A percentile compares a stretch with the other conserved stretches of the same genome.
phyloP scores from a whole-genome alignment of 2,329 filamentous ascomycete genomes.

The Samsoniella hepiali region DNA sequence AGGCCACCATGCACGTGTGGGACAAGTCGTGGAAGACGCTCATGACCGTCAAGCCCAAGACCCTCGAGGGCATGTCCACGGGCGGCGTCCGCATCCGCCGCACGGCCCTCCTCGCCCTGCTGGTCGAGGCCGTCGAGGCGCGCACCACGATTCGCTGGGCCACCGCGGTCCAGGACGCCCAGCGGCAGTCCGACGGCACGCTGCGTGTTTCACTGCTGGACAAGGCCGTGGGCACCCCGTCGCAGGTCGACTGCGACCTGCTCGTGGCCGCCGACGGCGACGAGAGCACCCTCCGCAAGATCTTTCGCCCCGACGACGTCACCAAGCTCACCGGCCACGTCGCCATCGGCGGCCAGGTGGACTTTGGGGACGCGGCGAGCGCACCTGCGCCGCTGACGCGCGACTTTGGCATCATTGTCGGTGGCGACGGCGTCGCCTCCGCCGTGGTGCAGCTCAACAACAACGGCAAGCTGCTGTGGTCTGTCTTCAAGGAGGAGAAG shows the following conservation, averaged over 20 bases:
- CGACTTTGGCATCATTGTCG: conserved; percentile 35
- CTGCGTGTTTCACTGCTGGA: conserved; percentile 10
- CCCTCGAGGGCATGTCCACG: conserved; percentile 26
- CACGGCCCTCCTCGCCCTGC: conserved; percentile 27
- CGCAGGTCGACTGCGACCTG: conserved; percentile 31
- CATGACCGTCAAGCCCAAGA: conserved; percentile 26
- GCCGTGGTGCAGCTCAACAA: conserved; percentile 41
- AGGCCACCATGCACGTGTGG: conserved; percentile 33
- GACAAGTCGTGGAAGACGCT: conserved; percentile 29
- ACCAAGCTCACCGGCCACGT: conserved; percentile 35
- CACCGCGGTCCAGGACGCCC: conserved; percentile 5
- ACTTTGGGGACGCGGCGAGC: conserved; percentile 29
- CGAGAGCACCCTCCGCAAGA: conserved; percentile 34
- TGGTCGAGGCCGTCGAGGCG: conserved; percentile 27
- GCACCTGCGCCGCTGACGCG: conserved; percentile 29
- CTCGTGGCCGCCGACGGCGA: conserved; percentile 42
- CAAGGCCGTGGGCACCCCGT: not conserved
- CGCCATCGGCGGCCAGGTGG: conserved; percentile 33
- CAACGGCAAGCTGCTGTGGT: conserved; percentile 35
- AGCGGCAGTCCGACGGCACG: conserved; percentile 5
- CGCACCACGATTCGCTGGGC: conserved; percentile 9
- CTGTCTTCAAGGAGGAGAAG: conserved; percentile 31
- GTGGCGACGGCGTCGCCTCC: conserved; percentile 34
- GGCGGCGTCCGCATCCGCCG: conserved; percentile 30
- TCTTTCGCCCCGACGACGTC: conserved; percentile 34